Conservation (phyloP, 805 yeast genomes). For the baker's yeast (Saccharomyces cerevisiae) region DNA sequence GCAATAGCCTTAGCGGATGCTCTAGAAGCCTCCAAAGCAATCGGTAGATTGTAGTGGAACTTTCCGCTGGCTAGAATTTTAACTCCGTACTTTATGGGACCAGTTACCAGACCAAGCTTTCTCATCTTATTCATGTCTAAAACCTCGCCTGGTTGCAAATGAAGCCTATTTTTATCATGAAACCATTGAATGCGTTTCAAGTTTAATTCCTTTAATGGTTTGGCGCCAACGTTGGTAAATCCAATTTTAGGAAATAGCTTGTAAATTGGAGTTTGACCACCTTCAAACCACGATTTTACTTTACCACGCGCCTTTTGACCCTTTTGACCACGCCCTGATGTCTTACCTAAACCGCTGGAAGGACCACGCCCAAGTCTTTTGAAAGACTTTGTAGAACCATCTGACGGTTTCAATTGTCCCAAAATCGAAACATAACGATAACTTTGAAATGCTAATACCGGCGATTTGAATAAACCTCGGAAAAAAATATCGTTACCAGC, state of each 20-base stretch:
- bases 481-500: not conserved
- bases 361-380: constrained; percentile 95
- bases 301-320: constrained; percentile 96
- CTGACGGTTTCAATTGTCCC: constrained; percentile 49
- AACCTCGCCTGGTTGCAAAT: constrained; percentile 48
- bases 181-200: constrained; percentile 63
- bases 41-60: constrained; percentile 43
- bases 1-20: constrained; percentile 71
- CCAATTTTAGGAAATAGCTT: constrained; percentile 84
- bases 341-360: constrained; percentile 85
- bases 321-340: constrained; percentile 94
- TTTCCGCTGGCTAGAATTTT: constrained; percentile 67
- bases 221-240: constrained; percentile 57
- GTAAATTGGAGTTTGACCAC: constrained; percentile 94
- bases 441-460: not conserved
- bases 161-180: constrained; percentile 57
- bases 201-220: constrained; percentile 50
- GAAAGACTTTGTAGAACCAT: constrained; percentile 49
- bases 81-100: constrained; percentile 70
- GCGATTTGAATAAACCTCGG: not conserved
- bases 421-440: constrained; percentile 39
- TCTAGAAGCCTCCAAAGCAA: constrained; percentile 72
- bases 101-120: constrained; percentile 63
- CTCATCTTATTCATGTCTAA: constrained; percentile 73
- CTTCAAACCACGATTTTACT: constrained; percentile 91